Evolutionary conservation across 1,139 yeast genomes (phyloP).

Genomic region (Candida sojae): DNA sequence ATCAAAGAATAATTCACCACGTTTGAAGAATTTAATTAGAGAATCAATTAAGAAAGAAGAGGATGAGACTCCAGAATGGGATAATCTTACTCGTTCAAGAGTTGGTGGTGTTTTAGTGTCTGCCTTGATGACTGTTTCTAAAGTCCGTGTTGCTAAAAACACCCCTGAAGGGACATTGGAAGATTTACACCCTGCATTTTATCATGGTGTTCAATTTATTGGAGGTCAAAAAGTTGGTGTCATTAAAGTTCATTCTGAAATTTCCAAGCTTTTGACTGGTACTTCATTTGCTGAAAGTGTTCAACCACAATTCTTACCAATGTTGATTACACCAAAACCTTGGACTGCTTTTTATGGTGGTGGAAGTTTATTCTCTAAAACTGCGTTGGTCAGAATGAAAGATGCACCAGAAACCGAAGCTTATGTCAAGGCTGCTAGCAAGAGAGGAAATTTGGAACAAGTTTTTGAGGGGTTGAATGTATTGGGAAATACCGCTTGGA

Average conservation of each 20-base stretch:
- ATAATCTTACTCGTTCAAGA: conserved; percentile 65
- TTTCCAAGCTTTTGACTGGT: conserved; percentile 66
- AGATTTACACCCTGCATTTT: conserved; percentile 88
- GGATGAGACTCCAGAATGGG: conserved; percentile 34
- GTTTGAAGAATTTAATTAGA: conserved; percentile 46
- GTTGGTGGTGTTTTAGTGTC: conserved; percentile 82
- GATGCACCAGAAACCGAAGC: conserved; percentile 91
- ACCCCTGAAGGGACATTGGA: conserved; percentile 75
- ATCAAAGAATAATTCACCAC: conserved; percentile 30
- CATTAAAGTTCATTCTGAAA: conserved; percentile 69
- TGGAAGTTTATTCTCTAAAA: conserved; percentile 69
- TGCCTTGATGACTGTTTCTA: conserved; percentile 77
- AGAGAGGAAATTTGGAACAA: conserved; percentile 59
- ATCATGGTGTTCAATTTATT: conserved; percentile 80
- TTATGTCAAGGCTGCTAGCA: conserved; percentile 82
- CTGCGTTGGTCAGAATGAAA: conserved; percentile 69
- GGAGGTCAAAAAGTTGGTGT: conserved; percentile 84
- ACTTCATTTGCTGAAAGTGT: conserved; percentile 67
- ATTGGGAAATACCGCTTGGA: conserved; percentile 90
- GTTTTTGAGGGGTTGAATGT: conserved; percentile 86
- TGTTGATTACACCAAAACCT: conserved; percentile 85
- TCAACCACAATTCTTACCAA: conserved; percentile 89
- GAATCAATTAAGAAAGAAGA: conserved; percentile 16
- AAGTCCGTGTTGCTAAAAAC: conserved; percentile 70
- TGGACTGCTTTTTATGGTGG: conserved; percentile 86